Evolutionary conservation across 805 yeast genomes (phyloP).

Genomic region (Priceomyces melissophilus): DNA sequence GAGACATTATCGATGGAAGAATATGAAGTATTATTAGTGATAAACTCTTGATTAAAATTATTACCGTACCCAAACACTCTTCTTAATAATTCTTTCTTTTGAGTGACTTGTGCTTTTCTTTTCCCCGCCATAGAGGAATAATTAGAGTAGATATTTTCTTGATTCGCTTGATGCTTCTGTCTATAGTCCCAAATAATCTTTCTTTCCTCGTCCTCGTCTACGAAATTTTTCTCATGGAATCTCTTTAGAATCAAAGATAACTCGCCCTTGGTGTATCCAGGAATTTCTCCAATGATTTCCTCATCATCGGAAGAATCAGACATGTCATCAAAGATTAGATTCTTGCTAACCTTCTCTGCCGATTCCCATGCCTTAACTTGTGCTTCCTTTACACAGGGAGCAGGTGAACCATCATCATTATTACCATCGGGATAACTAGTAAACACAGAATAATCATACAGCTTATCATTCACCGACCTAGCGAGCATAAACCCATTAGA

Average conservation of each 20-base stretch:
- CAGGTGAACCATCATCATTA: conserved; percentile 16
- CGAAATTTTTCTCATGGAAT: conserved; percentile 11
- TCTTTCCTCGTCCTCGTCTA: conserved; percentile 20
- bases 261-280: conserved; percentile 39
- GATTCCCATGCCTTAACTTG: conserved; percentile 45
- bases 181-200: conserved; percentile 25
- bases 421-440: conserved; percentile 17
- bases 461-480: conserved; percentile 28
- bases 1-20: conserved; percentile 34
- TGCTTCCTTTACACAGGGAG: conserved; percentile 37
- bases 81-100: conserved; percentile 37
- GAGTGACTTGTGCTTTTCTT: conserved; percentile 37
- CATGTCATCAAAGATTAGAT: conserved; percentile 32
- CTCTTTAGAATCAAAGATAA: conserved; percentile 21
- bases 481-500: conserved; percentile 26
- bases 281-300: conserved; percentile 28
- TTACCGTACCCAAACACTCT: conserved; percentile 38
- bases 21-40: conserved; percentile 40
- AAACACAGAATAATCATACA: conserved; percentile 38
- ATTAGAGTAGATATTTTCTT: conserved; percentile 32
- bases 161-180: conserved; percentile 29
- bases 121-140: conserved; percentile 30
- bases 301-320: conserved; percentile 21
- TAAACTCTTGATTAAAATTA: conserved; percentile 34
- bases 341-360: conserved; percentile 37